Evolutionary conservation across 2,329 filamentous ascomycete species (phyloP).

Genomic region (Pyrenophora tritici-repentis): DNA sequence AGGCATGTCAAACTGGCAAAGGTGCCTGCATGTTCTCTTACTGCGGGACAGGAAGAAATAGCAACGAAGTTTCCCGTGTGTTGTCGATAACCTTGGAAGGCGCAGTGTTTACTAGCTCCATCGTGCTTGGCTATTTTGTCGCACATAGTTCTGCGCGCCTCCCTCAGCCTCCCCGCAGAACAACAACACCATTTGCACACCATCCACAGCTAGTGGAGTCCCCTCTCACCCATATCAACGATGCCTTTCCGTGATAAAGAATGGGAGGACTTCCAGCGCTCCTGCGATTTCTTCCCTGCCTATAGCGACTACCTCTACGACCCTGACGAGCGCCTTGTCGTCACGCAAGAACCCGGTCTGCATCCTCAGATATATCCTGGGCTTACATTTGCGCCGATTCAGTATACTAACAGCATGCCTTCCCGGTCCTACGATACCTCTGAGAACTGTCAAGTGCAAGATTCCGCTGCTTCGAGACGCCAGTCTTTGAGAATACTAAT

Average conservation of each 20-base stretch:
- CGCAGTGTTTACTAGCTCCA: too few species aligned
- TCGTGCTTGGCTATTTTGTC: too few species aligned
- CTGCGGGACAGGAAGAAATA: too few species aligned
- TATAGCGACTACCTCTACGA: constrained; percentile 30
- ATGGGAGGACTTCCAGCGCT: constrained; percentile 26
- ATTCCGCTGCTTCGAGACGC: too few species aligned
- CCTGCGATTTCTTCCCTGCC: constrained; percentile 27
- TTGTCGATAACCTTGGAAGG: too few species aligned
- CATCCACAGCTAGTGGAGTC: background rate
- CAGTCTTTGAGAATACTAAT: too few species aligned
- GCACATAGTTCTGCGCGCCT: too few species aligned
- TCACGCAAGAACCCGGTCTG: constrained; percentile 20
- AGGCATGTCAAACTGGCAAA: too few species aligned
- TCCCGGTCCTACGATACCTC: constrained; percentile 4
- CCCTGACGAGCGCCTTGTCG: constrained; percentile 15
- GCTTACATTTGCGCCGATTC: background rate
- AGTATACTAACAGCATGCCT: constrained; percentile 12
- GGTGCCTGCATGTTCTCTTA: too few species aligned
- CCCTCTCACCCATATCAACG: background rate
- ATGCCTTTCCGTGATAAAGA: constrained; percentile 26
- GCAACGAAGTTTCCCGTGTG: too few species aligned
- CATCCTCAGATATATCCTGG: constrained; percentile 20
- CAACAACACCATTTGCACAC: background rate
- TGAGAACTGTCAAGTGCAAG: too few species aligned
- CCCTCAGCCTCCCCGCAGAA: background rate